Evolutionary conservation across 306 rosid species (phyloP).

Genomic region (Glycyrrhiza uralensis): DNA sequence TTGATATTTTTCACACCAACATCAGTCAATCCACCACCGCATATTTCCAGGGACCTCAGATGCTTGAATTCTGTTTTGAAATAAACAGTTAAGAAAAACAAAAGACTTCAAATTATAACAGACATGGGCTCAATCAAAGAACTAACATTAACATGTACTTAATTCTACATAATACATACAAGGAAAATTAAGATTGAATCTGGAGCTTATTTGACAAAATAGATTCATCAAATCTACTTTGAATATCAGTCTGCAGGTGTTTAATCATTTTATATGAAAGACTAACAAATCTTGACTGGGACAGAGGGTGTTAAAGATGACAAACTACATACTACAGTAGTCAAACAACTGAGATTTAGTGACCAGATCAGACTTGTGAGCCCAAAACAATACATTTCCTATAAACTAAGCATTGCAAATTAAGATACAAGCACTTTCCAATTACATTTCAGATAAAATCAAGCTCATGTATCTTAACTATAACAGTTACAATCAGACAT

Average conservation of each 20-base stretch:
- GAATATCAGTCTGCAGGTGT: background rate
- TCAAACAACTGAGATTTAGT: background rate
- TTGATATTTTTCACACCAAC: constrained; percentile 81
- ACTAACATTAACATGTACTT: background rate
- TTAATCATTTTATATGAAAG: constrained; percentile 8
- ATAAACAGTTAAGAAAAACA: background rate
- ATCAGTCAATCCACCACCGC: constrained; percentile 95
- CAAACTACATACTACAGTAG: background rate
- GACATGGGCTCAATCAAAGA: constrained; percentile 7
- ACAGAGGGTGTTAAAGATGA: background rate
- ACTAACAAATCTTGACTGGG: constrained; percentile 1
- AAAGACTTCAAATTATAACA: background rate
- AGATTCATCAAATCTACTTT: background rate
- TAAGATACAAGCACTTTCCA: background rate
- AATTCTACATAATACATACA: background rate
- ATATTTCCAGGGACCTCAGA: constrained; percentile 87
- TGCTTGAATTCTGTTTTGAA: constrained; percentile 69
- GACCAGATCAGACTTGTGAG: background rate
- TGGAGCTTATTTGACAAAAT: constrained; percentile 2
- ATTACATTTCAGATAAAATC: constrained; percentile 11
- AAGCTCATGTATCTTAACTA: constrained; percentile 7
- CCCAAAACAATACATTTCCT: background rate
- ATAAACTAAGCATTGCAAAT: background rate
- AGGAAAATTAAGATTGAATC: background rate
- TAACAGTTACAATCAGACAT: background rate